phyloP scores from a whole-genome alignment of 2,329 filamentous ascomycete species.

The Pyrenochaeta sp. region DNA sequence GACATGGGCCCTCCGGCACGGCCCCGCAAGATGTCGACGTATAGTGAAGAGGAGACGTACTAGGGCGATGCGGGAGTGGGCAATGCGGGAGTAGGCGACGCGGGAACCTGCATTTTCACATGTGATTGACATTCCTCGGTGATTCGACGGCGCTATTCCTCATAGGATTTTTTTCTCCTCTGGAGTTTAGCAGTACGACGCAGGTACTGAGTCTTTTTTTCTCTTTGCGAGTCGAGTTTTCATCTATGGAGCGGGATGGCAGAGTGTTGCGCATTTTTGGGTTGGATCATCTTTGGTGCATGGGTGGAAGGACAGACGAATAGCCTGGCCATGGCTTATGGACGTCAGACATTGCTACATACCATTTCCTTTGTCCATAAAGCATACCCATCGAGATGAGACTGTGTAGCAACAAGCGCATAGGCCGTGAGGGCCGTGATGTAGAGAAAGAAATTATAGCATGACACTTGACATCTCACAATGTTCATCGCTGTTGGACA shows the following conservation, averaged over 20 bases:
- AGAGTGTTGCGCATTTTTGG: slow-evolving; percentile 3
- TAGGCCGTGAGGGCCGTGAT: background rate
- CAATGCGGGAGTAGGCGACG: slow-evolving; percentile 6
- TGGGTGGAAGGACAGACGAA: slow-evolving; percentile 1
- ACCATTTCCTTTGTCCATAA: slow-evolving; percentile 39
- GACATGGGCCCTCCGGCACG: slow-evolving; percentile 58
- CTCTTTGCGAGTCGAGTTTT: slow-evolving; percentile 1
- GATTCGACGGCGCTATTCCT: slow-evolving; percentile 30
- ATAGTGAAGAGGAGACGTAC: slow-evolving; percentile 66
- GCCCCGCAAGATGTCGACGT: slow-evolving; percentile 60
- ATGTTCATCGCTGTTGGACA: too few species aligned
- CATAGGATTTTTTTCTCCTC: slow-evolving; percentile 22
- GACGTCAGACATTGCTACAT: slow-evolving; percentile 37
- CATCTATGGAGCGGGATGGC: background rate
- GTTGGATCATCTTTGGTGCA: slow-evolving; percentile 14
- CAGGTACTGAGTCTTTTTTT: slow-evolving; percentile 19
- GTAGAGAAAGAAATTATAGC: background rate
- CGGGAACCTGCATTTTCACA: slow-evolving; percentile 25
- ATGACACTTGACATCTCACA: background rate
- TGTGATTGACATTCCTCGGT: slow-evolving; percentile 20
- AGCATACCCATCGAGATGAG: slow-evolving; percentile 1
- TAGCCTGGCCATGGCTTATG: slow-evolving; percentile 1
- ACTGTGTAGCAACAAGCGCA: background rate
- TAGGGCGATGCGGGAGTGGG: slow-evolving; percentile 39
- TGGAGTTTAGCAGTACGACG: slow-evolving; percentile 18